Evolutionary conservation across 305 asterid genomes (phyloP).

Genomic region (Fraxinus baroniana): DNA sequence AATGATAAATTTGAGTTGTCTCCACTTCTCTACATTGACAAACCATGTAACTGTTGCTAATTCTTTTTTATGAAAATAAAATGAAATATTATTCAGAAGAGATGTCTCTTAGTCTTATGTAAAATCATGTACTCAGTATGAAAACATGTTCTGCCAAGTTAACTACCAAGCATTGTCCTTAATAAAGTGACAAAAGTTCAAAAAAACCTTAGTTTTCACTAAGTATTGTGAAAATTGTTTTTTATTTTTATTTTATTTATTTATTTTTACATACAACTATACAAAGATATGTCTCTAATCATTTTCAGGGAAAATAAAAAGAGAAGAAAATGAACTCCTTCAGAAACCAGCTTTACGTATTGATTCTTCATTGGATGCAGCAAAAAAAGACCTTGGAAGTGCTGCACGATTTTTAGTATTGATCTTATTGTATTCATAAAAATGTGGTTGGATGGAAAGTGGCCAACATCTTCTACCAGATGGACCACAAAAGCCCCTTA

Average conservation of each 20-base stretch:
- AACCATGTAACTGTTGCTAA: constrained; percentile 26
- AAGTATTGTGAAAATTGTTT: neutral
- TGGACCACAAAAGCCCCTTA: neutral
- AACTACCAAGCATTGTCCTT: neutral
- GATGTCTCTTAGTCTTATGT: neutral
- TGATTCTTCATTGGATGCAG: neutral
- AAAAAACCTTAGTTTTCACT: neutral
- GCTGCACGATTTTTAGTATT: neutral
- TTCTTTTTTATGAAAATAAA: neutral
- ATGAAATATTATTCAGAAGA: neutral
- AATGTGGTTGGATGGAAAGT: neutral
- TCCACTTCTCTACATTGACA: constrained; percentile 58
- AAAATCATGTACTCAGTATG: neutral
- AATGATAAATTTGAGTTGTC: constrained; percentile 51
- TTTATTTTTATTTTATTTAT: too few relatives aligned
- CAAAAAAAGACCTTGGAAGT: neutral
- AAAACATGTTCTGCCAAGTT: neutral
- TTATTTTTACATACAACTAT: neutral
- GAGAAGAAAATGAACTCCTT: neutral
- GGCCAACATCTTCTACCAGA: neutral
- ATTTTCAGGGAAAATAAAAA: neutral
- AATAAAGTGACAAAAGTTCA: neutral
- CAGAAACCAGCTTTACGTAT: neutral
- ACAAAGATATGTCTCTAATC: neutral
- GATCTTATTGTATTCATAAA: neutral